Base-by-base conservation (phyloP, 192 early-diverging fungal genomes). In the Coemansia sp. region DNA sequence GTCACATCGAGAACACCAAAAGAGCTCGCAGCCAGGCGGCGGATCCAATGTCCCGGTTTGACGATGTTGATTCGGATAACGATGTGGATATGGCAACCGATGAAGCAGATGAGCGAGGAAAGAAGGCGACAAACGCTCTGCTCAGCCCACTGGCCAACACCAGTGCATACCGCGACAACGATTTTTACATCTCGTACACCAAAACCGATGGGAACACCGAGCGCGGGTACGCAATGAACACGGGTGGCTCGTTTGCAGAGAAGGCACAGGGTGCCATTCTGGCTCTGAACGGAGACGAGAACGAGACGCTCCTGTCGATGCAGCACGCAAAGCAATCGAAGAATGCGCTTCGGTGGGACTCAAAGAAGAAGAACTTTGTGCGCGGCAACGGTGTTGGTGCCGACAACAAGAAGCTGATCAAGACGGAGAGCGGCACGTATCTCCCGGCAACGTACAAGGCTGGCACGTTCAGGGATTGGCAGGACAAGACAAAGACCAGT, bases 401-500 rank as follows among this genome's bases (percentile, higher is more conserved):
- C 1, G 95, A 99, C 65, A 99, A 99, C 79, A 94, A 94, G 69
- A 99, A 98, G 83, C 62, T 93, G 57, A 96, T 99, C 55, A 85
- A 84, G 38, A 93, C 91, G 4, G 97, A 99, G 65, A 90, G 84
- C 53, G 97, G 97, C 34, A 87, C 89, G n/a, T 75, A 89, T 67
- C 85, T 99, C 27, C 89, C 90, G 4, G 97, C 94, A 5, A 85
- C 86, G 17, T 98, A 89, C 80, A 94, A 94, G 64, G 84, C 88
- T 11, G 90, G 91, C 55, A 87, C 89, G 42, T 98, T 94, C 71
- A 82, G 85, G 54, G 88, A 91, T 40, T 99, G 97, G 97, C 87
- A 92, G 67, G 90, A 95, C 58, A 91, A 92, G 78, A 94, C 87
- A 45, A 87, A 90, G 65, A 83, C 91, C 27, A 62, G 62, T 20